These are phyloP conservation scores for Arthrobotrys sphaeroides DNA, from an alignment of 2,329 filamentous ascomycete species.

Conservation along the genomic window DNA sequence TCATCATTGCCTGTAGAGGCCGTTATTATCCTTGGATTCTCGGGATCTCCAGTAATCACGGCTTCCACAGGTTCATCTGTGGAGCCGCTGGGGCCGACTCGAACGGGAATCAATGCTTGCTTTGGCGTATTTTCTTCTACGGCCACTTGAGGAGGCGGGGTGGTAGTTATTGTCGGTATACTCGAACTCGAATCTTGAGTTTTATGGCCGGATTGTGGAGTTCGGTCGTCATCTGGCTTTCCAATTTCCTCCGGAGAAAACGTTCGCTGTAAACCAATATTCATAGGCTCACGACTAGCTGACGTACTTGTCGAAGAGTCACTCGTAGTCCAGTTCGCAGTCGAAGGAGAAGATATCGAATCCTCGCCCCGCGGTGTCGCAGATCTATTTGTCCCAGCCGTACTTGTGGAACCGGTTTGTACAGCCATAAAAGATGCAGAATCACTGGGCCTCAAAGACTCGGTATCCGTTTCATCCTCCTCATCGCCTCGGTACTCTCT, in stretches of 20 bases:
- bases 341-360: slow-evolving; percentile 43
- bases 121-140: slow-evolving; percentile 5
- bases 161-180: slow-evolving; percentile 39
- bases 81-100: neutral
- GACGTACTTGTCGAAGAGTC: slow-evolving; percentile 27
- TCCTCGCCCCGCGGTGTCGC: slow-evolving; percentile 1
- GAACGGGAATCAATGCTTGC: neutral
- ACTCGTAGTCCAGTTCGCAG: slow-evolving; percentile 41
- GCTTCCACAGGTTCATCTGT: neutral
- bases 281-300: neutral
- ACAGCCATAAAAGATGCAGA: slow-evolving; percentile 18
- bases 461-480: slow-evolving; percentile 10
- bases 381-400: slow-evolving; percentile 15
- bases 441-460: slow-evolving; percentile 37
- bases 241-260: neutral
- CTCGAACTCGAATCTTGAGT: neutral
- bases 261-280: slow-evolving; percentile 1
- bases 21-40: slow-evolving; percentile 25
- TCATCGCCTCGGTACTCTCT: slow-evolving; percentile 23
- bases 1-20: slow-evolving; percentile 32
- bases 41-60: neutral
- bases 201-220: neutral
- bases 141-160: slow-evolving; percentile 1
- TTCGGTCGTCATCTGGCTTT: neutral
- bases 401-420: slow-evolving; percentile 11